Percentiles rank a stretch among this genome's conserved stretches.
phyloP scores from a whole-genome alignment of 768 basidiomycete species.

The Jaapia argillacea region DNA sequence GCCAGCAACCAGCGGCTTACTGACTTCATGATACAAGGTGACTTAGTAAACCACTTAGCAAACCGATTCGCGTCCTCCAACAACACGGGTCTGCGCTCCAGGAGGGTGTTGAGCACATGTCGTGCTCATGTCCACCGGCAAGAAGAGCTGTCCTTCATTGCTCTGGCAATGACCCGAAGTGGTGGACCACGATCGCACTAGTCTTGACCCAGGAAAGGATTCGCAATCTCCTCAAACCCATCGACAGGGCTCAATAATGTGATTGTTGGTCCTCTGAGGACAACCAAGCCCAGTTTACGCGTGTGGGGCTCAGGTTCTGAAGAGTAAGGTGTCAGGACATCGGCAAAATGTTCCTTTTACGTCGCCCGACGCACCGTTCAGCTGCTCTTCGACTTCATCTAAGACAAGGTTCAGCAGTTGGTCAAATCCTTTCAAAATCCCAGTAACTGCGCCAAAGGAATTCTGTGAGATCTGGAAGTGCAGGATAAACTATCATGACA shows the following conservation, averaged over 20 bases:
- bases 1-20: no score
- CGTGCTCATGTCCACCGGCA: no score
- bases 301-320: conserved; percentile 58
- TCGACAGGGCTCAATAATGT: conserved; percentile 92
- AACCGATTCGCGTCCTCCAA: no score
- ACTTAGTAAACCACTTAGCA: no score
- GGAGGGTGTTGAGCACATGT: no score
- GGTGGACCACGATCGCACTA: no score
- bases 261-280: conserved; percentile 90
- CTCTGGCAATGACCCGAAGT: no score
- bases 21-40: no score
- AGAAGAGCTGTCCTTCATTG: no score
- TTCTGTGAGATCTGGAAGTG: background rate
- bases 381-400: conserved; percentile 86
- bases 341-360: conserved; percentile 7
- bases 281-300: conserved; percentile 72
- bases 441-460: conserved; percentile 51
- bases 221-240: conserved; percentile 89
- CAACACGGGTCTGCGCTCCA: no score
- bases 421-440: conserved; percentile 91
- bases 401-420: conserved; percentile 94
- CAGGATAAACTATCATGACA: conserved; percentile 1
- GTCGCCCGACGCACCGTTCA: conserved; percentile 43
- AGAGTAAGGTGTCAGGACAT: background rate
- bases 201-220: conserved; percentile 75